These are phyloP conservation scores for Lasiodiplodia sp. DNA, from an alignment of 2,329 filamentous ascomycete species.

Conservation along the genomic window DNA sequence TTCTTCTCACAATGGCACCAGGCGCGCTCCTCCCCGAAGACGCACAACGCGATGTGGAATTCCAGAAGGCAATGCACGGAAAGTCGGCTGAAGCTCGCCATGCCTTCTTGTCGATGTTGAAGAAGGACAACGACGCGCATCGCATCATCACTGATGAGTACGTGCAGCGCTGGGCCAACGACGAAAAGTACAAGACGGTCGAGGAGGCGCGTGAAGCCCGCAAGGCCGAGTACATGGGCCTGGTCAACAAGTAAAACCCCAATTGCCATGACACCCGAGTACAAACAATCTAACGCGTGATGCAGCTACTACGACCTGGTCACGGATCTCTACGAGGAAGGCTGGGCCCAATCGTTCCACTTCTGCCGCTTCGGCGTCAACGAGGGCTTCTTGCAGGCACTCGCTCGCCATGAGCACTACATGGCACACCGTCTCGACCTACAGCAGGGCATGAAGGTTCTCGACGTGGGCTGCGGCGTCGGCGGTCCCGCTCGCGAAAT, in stretches of 20 bases:
- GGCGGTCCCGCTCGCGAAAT: constrained; percentile 96
- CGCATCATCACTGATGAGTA: constrained; percentile 87
- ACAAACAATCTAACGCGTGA: constrained; percentile 41
- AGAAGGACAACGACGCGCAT: constrained; percentile 81
- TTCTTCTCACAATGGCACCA: background rate
- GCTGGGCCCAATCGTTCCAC: constrained; percentile 96
- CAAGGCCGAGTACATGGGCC: constrained; percentile 86
- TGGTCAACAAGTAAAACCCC: constrained; percentile 78
- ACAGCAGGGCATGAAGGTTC: constrained; percentile 83
- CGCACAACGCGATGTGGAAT: constrained; percentile 83
- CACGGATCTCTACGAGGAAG: constrained; percentile 94
- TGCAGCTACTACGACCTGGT: constrained; percentile 92
- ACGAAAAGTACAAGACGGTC: constrained; percentile 82
- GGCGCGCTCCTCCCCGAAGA: constrained; percentile 75
- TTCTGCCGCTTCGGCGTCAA: constrained; percentile 92
- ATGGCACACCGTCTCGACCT: constrained; percentile 89
- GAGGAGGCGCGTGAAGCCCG: constrained; percentile 85
- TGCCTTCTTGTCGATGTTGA: constrained; percentile 76
- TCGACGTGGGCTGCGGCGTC: constrained; percentile 97
- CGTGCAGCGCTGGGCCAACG: constrained; percentile 96
- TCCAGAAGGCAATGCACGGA: constrained; percentile 88
- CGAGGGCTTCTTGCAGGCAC: constrained; percentile 88
- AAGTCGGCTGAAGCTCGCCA: constrained; percentile 72
- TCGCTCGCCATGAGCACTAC: constrained; percentile 97
- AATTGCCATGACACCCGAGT: background rate